phyloP scores from a whole-genome alignment of 2,329 filamentous ascomycete species.

The Purpureocillium takamizusanense region DNA sequence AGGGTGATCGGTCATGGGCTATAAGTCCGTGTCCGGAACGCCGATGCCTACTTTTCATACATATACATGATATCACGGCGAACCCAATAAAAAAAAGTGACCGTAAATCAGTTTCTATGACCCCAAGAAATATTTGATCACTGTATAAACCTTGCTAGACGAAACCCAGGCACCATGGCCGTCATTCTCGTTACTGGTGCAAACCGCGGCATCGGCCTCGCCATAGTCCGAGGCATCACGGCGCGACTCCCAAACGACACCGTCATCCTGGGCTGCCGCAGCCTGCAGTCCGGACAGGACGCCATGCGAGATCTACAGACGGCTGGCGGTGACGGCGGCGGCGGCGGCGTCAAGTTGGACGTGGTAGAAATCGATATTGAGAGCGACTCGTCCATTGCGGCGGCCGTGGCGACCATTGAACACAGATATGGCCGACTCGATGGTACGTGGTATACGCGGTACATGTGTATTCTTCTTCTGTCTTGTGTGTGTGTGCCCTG shows the following conservation, averaged over 20 bases:
- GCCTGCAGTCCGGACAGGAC: not conserved
- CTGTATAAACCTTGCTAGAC: no score
- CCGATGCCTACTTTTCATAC: no score
- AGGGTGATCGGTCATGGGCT: no score
- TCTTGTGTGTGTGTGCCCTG: no score
- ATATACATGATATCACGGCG: no score
- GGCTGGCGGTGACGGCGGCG: no score
- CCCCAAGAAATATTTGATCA: no score
- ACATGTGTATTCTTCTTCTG: no score
- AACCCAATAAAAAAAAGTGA: no score
- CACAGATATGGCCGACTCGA: constrained; percentile 10
- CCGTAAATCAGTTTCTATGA: no score
- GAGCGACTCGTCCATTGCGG: constrained; percentile 7
- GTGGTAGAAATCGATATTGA: constrained; percentile 9
- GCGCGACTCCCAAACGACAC: constrained; percentile 10
- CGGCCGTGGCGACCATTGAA: constrained; percentile 4
- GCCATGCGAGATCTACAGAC: constrained; percentile 1
- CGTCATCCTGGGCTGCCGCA: constrained; percentile 15
- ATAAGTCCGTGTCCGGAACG: no score
- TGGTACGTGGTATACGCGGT: constrained; percentile 3
- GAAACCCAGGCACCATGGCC: not conserved
- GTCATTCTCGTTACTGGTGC: constrained; percentile 20
- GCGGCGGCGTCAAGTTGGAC: constrained; percentile 1
- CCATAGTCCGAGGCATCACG: constrained; percentile 15
- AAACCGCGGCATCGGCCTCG: constrained; percentile 23